phyloP scores from a whole-genome alignment of 2,329 filamentous ascomycete species.

The Stromatinia cepivora region DNA sequence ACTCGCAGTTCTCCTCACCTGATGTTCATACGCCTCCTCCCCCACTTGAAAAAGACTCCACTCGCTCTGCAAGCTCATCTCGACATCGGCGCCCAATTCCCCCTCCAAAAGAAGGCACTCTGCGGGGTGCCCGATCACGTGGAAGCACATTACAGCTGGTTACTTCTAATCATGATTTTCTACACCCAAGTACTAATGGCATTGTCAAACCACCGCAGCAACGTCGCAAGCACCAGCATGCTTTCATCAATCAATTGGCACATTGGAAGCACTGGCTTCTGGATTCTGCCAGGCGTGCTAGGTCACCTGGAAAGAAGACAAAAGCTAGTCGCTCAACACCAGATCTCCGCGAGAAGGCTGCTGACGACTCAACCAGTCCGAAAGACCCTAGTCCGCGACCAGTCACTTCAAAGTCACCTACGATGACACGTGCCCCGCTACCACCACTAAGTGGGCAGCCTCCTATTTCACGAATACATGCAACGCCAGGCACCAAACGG shows the following conservation, averaged over 20 bases:
- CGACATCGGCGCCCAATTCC: conserved; percentile 72
- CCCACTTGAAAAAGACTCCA: conserved; percentile 76
- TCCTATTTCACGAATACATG: conserved; percentile 42
- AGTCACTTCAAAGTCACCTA: conserved; percentile 53
- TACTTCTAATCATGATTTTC: conserved; percentile 62
- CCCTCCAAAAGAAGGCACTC: conserved; percentile 78
- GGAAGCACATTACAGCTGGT: conserved; percentile 87
- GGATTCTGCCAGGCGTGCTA: conserved; percentile 63
- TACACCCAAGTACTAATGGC: conserved; percentile 50
- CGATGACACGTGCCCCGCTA: conserved; percentile 40
- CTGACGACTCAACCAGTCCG: conserved; percentile 44
- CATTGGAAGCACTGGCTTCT: conserved; percentile 73
- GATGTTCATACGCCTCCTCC: conserved; percentile 56
- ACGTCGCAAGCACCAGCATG: conserved; percentile 58
- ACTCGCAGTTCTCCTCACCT: conserved; percentile 39
- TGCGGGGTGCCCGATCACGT: conserved; percentile 68
- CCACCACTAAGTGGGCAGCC: conserved; percentile 40
- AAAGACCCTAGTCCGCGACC: conserved; percentile 59
- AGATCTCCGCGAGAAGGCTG: conserved; percentile 55
- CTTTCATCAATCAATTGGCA: conserved; percentile 65
- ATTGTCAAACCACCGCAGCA: conserved; percentile 42
- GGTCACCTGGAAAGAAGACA: conserved; percentile 50
- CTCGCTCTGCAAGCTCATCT: conserved; percentile 75
- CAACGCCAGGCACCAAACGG: conserved; percentile 59
- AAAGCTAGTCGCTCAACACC: conserved; percentile 52